Evolutionary conservation across 345 rosid genomes (phyloP), one percentile per base, ranked within the genome.

Genomic region (Brassica nigra): DNA sequence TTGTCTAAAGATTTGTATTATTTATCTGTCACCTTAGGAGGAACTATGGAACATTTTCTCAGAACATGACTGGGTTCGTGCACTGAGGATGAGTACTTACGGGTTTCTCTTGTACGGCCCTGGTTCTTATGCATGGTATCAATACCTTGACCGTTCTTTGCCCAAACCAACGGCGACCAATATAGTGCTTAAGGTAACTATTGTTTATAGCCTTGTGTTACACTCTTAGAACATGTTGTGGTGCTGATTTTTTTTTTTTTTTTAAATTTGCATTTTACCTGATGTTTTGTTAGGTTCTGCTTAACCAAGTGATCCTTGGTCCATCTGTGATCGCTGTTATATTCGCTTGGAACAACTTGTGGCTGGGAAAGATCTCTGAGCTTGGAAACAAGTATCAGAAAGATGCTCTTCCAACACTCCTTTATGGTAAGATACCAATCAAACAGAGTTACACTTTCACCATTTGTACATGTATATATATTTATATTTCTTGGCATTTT

Each of bases 21-120:
- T 57, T 66, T 28, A 68, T 74, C 4, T 37, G 14, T 78, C 9
- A 20, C 54, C 36, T 62, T 79, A 89, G 97, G 90, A 84, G 37
- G 76, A 84, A 16, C 29, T 76, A 82, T 64, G 75, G 84, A 74
- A 42, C 52, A 29, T 84, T 68, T 75, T 95, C 82, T 77, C 84
- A 12, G 84, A 87, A 64, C 97, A 95, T 84, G 97, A 95, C 69
- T 92, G 92, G 97, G 58, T 86, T 20, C 95, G 97, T 71, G 91
- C 99, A 47, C 76, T 92, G 80, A 82, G 97, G 81, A 95, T 95
- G 97, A 76, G 90, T 78, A 88, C 97, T 52, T 95, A 95, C 73
- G 99, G 99, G 39, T 92, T 92, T 84, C 86, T 95, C 28, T 72
- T 92, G 12, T 95, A 92, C 68, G 99, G 97, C 0, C 99, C 99